Evolutionary conservation across 140 eudicot species (phyloP), one percentile per base, ranked within the genome.

Genomic region (Bidens hawaiensis): DNA sequence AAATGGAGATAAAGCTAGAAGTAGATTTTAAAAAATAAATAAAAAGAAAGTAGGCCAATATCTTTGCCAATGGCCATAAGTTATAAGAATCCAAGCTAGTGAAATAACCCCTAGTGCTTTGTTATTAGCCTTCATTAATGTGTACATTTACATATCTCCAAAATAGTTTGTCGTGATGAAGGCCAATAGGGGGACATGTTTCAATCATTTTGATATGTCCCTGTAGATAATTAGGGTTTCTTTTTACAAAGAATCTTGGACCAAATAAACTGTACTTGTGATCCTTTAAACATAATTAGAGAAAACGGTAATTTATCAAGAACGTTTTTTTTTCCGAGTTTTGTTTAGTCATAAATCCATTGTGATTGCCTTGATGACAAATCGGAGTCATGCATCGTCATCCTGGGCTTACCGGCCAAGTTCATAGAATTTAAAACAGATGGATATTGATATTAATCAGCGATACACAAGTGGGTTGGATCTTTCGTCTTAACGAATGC

Each of bases 161-260:
- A 58, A 65, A 47, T 48, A 23, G 63, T 57, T 58, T 47, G 58
- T 73, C 36, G 57, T 73, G 55, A 33, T 65, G 73, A 58, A 17
- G 62, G 68, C 68, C 73, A 73, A 73, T 65, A 46, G 51, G 73
- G 78, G 73, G 53, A 73, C 78, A 58, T 47, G 30, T 15, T 17
- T 48, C 73, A 58, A 73, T 73, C 63, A 65, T 65, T 65, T 34
- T 65, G 26, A 17, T 28, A 47, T 47, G 40, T 48, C 73, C 58
- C 36, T 65, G 48, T 65, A 65, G 34, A 11, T 58, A 14, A 65
- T 56, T 65, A 33, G 68, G 53, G 61, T 33, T 70, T 49, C 62
- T 51, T 71, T n/a, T 71, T 30, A 24, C 5, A 14, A 28, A 40
- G 68, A 73, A 65, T 58, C 68, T 73, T 73, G 63, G 49, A 57